phyloP scores from a whole-genome alignment of 2,329 filamentous ascomycete species.

The Elsinoe fawcettii region DNA sequence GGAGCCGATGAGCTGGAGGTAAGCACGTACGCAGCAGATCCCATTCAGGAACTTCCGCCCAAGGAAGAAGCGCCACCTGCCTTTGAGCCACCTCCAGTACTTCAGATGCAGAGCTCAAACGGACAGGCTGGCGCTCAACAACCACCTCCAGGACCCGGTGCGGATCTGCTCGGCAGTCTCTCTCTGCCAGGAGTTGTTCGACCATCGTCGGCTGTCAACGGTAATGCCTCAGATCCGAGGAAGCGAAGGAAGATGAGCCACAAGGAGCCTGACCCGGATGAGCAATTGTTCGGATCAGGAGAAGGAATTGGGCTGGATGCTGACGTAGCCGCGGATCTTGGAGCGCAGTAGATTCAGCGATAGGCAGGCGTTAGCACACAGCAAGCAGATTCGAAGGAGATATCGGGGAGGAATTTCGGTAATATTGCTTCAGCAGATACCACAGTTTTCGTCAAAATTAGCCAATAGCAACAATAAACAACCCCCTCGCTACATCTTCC shows the following conservation, averaged over 20 bases:
- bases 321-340: conserved; percentile 19
- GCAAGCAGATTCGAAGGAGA: background rate
- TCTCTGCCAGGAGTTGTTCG: conserved; percentile 22
- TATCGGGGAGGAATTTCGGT: background rate
- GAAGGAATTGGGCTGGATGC: conserved; percentile 18
- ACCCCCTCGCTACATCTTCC: background rate
- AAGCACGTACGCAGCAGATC: conserved; percentile 18
- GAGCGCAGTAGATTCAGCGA: conserved; percentile 4
- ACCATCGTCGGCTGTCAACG: conserved; percentile 21
- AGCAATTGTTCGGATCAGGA: conserved; percentile 25
- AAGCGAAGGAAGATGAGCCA: conserved; percentile 32
- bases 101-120: conserved; percentile 14
- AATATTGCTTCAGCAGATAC: background rate
- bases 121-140: background rate
- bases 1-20: conserved; percentile 17
- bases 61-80: conserved; percentile 26
- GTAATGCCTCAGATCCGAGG: conserved; percentile 24
- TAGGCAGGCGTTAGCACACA: background rate
- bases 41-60: conserved; percentile 23
- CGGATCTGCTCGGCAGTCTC: conserved; percentile 25
- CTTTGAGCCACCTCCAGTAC: conserved; percentile 23
- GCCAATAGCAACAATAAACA: background rate
- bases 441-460: background rate
- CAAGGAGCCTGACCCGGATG: conserved; percentile 23
- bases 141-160: conserved; percentile 14